Evolutionary conservation across 148 eudicot species (phyloP), one percentile per base, ranked within the genome.

Genomic region (Rhododendron griersonianum): DNA sequence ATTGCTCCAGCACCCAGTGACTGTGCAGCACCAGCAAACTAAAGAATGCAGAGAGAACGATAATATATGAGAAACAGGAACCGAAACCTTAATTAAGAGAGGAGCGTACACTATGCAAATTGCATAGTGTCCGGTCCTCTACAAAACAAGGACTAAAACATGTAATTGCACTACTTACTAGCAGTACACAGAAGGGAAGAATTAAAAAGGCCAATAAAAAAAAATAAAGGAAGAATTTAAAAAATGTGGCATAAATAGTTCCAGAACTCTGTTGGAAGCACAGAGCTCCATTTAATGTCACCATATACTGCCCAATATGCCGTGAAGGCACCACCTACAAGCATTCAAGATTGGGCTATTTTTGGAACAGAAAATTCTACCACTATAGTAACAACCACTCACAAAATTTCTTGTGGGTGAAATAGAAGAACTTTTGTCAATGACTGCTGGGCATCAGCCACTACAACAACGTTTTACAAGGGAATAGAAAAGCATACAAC

Each of bases 11-110:
- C 99, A 75, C 98, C 98, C 84, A 97, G 89, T 83, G 98, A 97
- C 89, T 97, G 99, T 81, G 99, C 99, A 89, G 99, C 99, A 88
- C 99, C 99, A 57, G 99, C 99, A 94, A 96, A 96, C 99, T 96
- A 83, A 30, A 87, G 35, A 23, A 44, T 8, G 30, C 47, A 65
- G 81, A 45, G 80, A 67, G 59, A 44, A 87, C 50, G 73, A 37
- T 59, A 10, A 81, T 28, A 78, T 44, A 39, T 18, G 81, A 59
- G 39, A 80, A 53, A 37, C 16, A 25, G 9, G 57, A 44, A 55
- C 3, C 35, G n/a, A 82, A 41, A 44, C 37, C 76, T 63, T 83
- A 8, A 47, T 44, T 76, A 78, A 53, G 61, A 25, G 25, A 69
- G 47, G 37, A 25, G n/a, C 5, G 19, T 51, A 59, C 21, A 37